phyloP scores from a whole-genome alignment of 2,329 filamentous ascomycete genomes.

The Fusarium sp. region DNA sequence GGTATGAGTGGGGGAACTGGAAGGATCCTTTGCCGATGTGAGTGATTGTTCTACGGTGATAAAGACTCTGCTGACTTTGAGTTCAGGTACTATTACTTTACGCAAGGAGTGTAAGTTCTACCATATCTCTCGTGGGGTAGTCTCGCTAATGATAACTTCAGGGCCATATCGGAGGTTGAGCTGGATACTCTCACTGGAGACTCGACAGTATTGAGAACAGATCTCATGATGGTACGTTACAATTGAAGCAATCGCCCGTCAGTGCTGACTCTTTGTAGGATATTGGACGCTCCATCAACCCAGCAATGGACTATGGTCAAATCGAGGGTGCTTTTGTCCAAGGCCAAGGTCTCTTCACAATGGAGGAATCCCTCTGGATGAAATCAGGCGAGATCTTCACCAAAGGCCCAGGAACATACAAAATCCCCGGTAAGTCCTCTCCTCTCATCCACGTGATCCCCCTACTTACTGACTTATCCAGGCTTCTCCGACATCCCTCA shows the following conservation, averaged over 20 bases:
- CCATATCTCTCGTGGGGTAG: fast-evolving
- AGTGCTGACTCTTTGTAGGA: neutral
- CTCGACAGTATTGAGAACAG: neutral
- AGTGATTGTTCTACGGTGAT: neutral
- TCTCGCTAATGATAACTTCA: neutral
- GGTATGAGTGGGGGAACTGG: constrained; percentile 88
- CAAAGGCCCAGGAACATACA: constrained; percentile 1
- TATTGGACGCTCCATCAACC: neutral
- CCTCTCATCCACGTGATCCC: too few relatives aligned
- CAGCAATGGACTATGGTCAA: constrained; percentile 1
- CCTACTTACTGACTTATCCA: neutral
- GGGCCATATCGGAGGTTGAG: neutral
- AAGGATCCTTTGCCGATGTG: constrained; percentile 82
- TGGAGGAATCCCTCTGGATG: neutral
- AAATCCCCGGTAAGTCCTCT: neutral
- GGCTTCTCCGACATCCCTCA: neutral
- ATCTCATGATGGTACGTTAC: neutral
- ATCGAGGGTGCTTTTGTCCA: neutral
- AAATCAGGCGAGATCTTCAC: neutral
- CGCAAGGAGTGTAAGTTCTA: neutral
- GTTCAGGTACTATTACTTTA: neutral
- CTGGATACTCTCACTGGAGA: neutral
- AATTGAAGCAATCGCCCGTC: fast-evolving
- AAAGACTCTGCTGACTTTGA: neutral
- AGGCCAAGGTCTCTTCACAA: neutral